Percentiles rank a stretch among this genome's conserved stretches.
phyloP scores from a whole-genome alignment of 2,329 filamentous ascomycete genomes.

The Colletotrichum sp. region DNA sequence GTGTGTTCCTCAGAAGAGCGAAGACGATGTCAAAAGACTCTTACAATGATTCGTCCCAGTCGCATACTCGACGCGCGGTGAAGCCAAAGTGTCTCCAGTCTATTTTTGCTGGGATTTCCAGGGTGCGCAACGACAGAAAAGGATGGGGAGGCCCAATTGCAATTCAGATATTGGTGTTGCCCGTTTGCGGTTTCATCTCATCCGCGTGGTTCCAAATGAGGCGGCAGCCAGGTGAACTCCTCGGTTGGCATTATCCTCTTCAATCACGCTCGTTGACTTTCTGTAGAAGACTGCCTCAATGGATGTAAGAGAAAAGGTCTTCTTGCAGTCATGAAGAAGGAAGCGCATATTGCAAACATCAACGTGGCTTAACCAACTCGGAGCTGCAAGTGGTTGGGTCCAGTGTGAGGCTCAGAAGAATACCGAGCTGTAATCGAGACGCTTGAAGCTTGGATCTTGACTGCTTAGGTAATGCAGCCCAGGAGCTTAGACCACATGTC shows the following conservation, averaged over 20 bases:
- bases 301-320: not conserved
- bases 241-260: not conserved
- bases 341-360: not conserved
- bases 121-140: not conserved
- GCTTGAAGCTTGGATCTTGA: not conserved
- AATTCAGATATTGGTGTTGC: not conserved
- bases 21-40: not conserved
- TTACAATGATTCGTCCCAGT: not conserved
- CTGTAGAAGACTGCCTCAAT: not conserved
- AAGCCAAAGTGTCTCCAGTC: not conserved
- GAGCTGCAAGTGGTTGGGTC: not conserved
- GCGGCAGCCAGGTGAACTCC: not conserved
- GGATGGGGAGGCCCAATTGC: not conserved
- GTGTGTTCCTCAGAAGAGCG: not conserved
- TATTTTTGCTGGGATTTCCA: not conserved
- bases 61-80: not conserved
- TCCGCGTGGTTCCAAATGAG: not conserved
- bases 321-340: not conserved
- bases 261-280: not conserved
- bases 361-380: not conserved
- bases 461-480: not conserved
- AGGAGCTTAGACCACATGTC: not conserved
- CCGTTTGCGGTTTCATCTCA: constrained; percentile 4
- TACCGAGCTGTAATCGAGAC: not conserved
- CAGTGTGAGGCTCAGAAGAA: not conserved